Conservation (phyloP, 2,329 filamentous ascomycete genomes). For the Dothistroma septosporum region DNA sequence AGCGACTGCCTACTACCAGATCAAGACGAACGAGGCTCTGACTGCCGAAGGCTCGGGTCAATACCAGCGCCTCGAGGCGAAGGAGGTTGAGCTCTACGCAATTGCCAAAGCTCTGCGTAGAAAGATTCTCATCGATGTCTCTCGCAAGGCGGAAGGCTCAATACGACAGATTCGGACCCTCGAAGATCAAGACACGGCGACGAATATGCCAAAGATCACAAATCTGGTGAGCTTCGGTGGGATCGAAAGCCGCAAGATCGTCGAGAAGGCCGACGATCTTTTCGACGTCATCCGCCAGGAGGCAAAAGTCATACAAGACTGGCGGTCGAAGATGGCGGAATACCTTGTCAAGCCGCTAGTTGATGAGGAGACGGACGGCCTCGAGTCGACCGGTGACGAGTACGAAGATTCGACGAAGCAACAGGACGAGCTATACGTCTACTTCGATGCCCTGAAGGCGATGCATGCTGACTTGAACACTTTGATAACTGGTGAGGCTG, state of each 20-base stretch:
- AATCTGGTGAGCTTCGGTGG: constrained; percentile 55
- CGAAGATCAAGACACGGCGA: constrained; percentile 51
- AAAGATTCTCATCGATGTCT: constrained; percentile 65
- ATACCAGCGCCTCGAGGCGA: constrained; percentile 61
- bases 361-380: constrained; percentile 68
- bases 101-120: constrained; percentile 70
- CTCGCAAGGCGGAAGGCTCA: constrained; percentile 56
- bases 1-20: constrained; percentile 77
- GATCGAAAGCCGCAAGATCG: constrained; percentile 65
- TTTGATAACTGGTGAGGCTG: constrained; percentile 71
- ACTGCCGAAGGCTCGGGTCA: constrained; percentile 64
- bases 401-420: constrained; percentile 81
- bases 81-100: constrained; percentile 72
- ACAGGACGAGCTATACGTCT: constrained; percentile 85
- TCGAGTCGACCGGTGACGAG: constrained; percentile 80
- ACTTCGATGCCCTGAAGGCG: constrained; percentile 72
- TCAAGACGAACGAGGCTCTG: constrained; percentile 65
- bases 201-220: constrained; percentile 46
- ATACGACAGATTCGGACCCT: constrained; percentile 58
- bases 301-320: constrained; percentile 65
- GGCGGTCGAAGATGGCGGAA: constrained; percentile 68
- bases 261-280: constrained; percentile 64
- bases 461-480: constrained; percentile 74
- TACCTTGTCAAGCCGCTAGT: constrained; percentile 71
- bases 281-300: constrained; percentile 67